phyloP scores from a whole-genome alignment of 1,284 basidiomycete genomes.

The Volvariella surrecta region DNA sequence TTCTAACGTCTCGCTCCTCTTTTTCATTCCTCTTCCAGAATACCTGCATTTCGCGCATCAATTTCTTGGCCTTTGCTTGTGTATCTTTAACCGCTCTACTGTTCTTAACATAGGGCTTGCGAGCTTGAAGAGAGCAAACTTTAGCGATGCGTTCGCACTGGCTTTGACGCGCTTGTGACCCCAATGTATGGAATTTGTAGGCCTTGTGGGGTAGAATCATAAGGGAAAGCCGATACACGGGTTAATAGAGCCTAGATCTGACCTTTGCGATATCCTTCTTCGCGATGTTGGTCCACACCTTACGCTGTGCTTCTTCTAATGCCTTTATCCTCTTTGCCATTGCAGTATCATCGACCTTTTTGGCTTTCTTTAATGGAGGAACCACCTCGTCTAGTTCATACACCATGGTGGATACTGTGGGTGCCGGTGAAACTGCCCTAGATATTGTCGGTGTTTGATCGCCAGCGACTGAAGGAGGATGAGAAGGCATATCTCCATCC shows the following conservation, averaged over 20 bases:
- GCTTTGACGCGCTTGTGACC: constrained; percentile 52
- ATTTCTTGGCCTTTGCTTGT: constrained; percentile 79
- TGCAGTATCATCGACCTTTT: constrained; percentile 61
- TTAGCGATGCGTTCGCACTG: constrained; percentile 76
- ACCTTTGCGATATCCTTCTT: constrained; percentile 79
- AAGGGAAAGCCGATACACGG: neutral
- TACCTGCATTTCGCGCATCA: constrained; percentile 92
- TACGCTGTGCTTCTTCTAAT: constrained; percentile 77
- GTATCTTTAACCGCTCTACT: constrained; percentile 84
- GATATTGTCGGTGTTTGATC: constrained; percentile 47
- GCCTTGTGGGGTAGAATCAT: constrained; percentile 39
- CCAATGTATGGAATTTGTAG: constrained; percentile 68
- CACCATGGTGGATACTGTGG: constrained; percentile 47
- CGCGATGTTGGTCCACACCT: constrained; percentile 83
- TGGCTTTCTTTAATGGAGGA: constrained; percentile 63
- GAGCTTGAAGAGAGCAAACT: constrained; percentile 73
- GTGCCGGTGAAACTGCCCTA: constrained; percentile 54
- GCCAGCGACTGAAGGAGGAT: constrained; percentile 46
- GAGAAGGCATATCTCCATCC: constrained; percentile 41
- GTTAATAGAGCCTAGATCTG: constrained; percentile 10
- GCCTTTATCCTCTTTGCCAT: constrained; percentile 68
- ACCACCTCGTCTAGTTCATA: constrained; percentile 64
- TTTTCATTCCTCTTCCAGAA: constrained; percentile 99
- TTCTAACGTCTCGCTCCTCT: constrained; percentile 87
- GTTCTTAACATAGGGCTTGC: constrained; percentile 71